phyloP scores from a whole-genome alignment of 2,329 filamentous ascomycete genomes.

The Phialemonium atrogriseum region DNA sequence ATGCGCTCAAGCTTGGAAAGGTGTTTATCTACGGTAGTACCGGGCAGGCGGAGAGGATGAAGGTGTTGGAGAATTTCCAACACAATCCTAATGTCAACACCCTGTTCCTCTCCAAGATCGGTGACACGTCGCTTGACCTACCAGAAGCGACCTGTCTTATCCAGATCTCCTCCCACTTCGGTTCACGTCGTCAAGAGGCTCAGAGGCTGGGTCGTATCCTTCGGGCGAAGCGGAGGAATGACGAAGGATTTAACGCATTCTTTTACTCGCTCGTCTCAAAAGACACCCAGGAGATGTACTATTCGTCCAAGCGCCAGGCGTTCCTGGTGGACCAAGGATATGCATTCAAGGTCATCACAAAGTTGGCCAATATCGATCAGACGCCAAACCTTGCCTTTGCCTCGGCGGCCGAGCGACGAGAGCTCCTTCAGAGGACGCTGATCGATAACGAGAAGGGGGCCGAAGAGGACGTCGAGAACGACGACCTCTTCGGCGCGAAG shows the following conservation, averaged over 20 bases:
- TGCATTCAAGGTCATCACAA: slow-evolving; percentile 97
- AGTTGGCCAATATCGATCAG: slow-evolving; percentile 82
- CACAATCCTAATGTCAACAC: slow-evolving; percentile 86
- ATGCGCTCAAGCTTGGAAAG: slow-evolving; percentile 76
- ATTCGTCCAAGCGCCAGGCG: slow-evolving; percentile 91
- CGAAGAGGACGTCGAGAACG: slow-evolving; percentile 23
- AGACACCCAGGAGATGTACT: slow-evolving; percentile 96
- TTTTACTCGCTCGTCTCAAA: slow-evolving; percentile 98
- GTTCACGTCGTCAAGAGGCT: slow-evolving; percentile 91
- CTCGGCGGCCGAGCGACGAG: slow-evolving; percentile 70
- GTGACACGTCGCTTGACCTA: slow-evolving; percentile 93
- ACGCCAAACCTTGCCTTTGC: slow-evolving; percentile 74
- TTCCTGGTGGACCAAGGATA: slow-evolving; percentile 98
- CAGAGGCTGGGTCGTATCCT: slow-evolving; percentile 90
- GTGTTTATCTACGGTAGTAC: slow-evolving; percentile 90
- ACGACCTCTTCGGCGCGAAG: slow-evolving; percentile 30
- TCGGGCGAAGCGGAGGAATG: slow-evolving; percentile 88
- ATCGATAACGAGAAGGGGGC: slow-evolving; percentile 39
- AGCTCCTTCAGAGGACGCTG: slow-evolving; percentile 73
- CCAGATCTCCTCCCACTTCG: slow-evolving; percentile 95
- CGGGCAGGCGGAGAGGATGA: slow-evolving; percentile 73
- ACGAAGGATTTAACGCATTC: slow-evolving; percentile 98
- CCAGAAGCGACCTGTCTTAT: slow-evolving; percentile 95
- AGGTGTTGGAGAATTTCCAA: slow-evolving; percentile 89
- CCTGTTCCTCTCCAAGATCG: slow-evolving; percentile 94